phyloP scores from a whole-genome alignment of 345 rosid genomes.

The thale cress (Arabidopsis thaliana) region TAIR10.1 NC_003075.7:15312001-15312500 shows the following conservation, averaged over 20 bases:
- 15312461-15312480: conserved; percentile 35
- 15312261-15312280: conserved; percentile 91
- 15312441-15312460: conserved; percentile 27
- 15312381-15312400: conserved; percentile 19
- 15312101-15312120: conserved; percentile 77
- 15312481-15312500: conserved; percentile 30
- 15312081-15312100: conserved; percentile 79
- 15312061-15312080: conserved; percentile 67
- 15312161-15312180: conserved; percentile 95
- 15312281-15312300: conserved; percentile 70
- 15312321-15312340: conserved; percentile 70
- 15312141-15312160: conserved; percentile 87
- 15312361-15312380: conserved; percentile 12
- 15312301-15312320: conserved; percentile 76
- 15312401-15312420: conserved; percentile 37
- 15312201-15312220: conserved; percentile 80
- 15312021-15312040: conserved; percentile 66
- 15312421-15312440: conserved; percentile 29
- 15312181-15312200: conserved; percentile 82
- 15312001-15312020: conserved; percentile 60
- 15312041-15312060: conserved; percentile 63
- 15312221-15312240: conserved; percentile 91
- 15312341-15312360: conserved; percentile 4
- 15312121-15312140: conserved; percentile 82
- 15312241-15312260: conserved; percentile 78